Evolutionary conservation across 352 stramenopile species (phyloP), one percentile per base, ranked within the genome.

Genomic region (Phytophthora rubi): DNA sequence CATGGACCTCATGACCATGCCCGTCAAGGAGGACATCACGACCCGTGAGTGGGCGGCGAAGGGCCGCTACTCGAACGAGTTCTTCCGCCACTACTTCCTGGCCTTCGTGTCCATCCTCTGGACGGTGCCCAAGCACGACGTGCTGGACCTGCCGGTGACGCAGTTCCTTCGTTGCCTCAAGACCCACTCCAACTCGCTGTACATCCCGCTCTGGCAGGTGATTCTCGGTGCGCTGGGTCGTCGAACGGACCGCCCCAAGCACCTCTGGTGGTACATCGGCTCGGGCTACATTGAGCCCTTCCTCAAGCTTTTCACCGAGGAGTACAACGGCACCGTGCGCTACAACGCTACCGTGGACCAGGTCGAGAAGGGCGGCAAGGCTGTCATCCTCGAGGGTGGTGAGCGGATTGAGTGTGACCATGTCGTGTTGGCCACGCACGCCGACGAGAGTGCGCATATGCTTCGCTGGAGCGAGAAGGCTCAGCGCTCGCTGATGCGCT

Each of bases 41-140:
- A 96, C 88, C 18, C 82, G 82, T 60, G 88, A 94, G 57, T 96
- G 88, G 88, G 77, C 85, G 51, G 73, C 73, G 48, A 76, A 81
- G 68, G 68, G 82, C 61, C 79, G 77, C 53, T 96, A 94, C 86
- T 96, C 88, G 67, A 54, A 79, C 32, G 86, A 93, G 73, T 96
- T 96, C 68, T 90, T 94, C 77, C 88, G 88, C 65, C 86, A 94
- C 75, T 96, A 96, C 82, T 96, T 91, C 79, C 71, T 94, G 28
- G 85, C 88, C 48, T 96, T 96, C 69, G 88, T 92, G 16, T 78
- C 88, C 26, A 96, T 96, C 68, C 75, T 96, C 53, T 96, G 88
- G 88, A 96, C 86, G 32, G 81, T 96, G 2, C 88, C 88, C 21
- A 94, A 94, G 76, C 55, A 90, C 59, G 86, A 96, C 61, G 88